A percentile compares a stretch with the other conserved stretches of the same genome.
phyloP scores from a whole-genome alignment of 495 filamentous ascomycete genomes.

The Neurospora sp. region DNA sequence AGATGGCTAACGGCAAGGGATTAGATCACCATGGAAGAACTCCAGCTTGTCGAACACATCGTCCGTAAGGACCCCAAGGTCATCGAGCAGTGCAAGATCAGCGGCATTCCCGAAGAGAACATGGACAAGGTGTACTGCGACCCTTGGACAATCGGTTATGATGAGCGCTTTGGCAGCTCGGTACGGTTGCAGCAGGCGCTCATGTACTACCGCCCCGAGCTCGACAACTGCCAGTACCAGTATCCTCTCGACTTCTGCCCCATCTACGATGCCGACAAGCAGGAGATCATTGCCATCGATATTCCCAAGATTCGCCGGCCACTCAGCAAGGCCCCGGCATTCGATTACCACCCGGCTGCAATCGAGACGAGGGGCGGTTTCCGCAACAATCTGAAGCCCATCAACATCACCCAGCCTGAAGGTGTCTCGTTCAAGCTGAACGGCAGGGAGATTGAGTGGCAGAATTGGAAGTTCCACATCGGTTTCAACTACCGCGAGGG shows the following conservation, averaged over 20 bases:
- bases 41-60: conserved; percentile 77
- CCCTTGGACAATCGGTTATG: conserved; percentile 93
- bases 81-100: conserved; percentile 82
- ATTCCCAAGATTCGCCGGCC: conserved; percentile 72
- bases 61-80: conserved; percentile 75
- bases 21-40: conserved; percentile 89
- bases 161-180: conserved; percentile 76
- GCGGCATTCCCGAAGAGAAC: conserved; percentile 76
- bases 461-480: conserved; percentile 91
- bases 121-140: conserved; percentile 88
- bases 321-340: conserved; percentile 59
- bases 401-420: conserved; percentile 90
- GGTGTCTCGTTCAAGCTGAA: conserved; percentile 85
- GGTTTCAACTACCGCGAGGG: conserved; percentile 97
- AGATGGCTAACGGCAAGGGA: conserved; percentile 4
- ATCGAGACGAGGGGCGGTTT: conserved; percentile 70
- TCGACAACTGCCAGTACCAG: conserved; percentile 84
- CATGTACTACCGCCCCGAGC: conserved; percentile 87
- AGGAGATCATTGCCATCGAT: conserved; percentile 82
- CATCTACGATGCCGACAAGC: conserved; percentile 77
- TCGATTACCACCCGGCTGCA: conserved; percentile 70
- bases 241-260: conserved; percentile 93
- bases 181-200: conserved; percentile 83
- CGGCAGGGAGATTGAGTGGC: conserved; percentile 75
- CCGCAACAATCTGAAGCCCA: conserved; percentile 76